Conservation (phyloP, 1,139 yeast genomes). For the Hyphopichia khmerensis region DNA sequence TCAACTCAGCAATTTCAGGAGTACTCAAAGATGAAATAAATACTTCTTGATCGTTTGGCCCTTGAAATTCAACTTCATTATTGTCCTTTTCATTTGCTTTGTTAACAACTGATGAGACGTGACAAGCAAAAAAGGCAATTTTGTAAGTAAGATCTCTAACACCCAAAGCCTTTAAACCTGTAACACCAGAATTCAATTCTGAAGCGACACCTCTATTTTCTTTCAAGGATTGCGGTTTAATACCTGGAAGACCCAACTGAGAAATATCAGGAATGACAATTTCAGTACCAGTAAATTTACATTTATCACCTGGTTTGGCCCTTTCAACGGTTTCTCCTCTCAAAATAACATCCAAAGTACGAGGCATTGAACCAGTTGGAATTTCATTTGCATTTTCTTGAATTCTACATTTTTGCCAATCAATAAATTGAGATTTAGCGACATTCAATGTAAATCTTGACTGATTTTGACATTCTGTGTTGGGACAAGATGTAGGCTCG, state of each 20-base stretch:
- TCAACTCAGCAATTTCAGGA: constrained; percentile 80
- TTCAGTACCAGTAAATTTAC: constrained; percentile 92
- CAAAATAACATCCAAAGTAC: constrained; percentile 88
- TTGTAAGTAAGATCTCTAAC: constrained; percentile 93
- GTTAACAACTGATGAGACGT: constrained; percentile 63
- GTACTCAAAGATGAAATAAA: constrained; percentile 78
- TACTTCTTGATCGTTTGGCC: constrained; percentile 67
- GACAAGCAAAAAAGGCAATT: constrained; percentile 88
- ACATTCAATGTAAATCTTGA: constrained; percentile 83
- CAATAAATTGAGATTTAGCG: constrained; percentile 82
- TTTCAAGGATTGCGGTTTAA: constrained; percentile 80
- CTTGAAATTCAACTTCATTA: constrained; percentile 39
- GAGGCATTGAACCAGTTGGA: constrained; percentile 99
- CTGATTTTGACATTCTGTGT: constrained; percentile 71
- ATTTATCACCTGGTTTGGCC: constrained; percentile 97
- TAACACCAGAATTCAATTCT: constrained; percentile 79
- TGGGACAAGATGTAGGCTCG: constrained; percentile 91
- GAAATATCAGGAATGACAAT: constrained; percentile 95
- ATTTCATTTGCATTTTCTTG: constrained; percentile 95
- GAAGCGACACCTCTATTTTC: constrained; percentile 65
- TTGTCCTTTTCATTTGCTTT: constrained; percentile 32
- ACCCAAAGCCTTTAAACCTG: constrained; percentile 84
- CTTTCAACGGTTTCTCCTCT: constrained; percentile 95
- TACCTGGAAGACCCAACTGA: constrained; percentile 95
- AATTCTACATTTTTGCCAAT: constrained; percentile 96